Evolutionary conservation across 2,329 filamentous ascomycete genomes (phyloP), one percentile per base, ranked within the genome.

Genomic region (Neurospora sp.): DNA sequence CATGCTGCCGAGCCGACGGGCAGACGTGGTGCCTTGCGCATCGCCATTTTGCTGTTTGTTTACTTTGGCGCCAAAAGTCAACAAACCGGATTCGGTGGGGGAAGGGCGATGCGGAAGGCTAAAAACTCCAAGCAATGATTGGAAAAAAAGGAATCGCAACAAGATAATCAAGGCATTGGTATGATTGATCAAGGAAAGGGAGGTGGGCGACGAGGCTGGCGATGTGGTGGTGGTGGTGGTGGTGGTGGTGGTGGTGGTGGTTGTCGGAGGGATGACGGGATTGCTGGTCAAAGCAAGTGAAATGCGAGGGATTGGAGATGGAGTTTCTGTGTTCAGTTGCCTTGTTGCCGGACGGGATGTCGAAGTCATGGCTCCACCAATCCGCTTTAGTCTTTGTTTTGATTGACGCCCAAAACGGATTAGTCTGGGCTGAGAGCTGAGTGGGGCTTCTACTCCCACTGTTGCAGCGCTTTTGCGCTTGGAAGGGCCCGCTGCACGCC

Each of bases 1-100:
- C 96, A 99, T 81, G 90, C 85, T 76, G 89, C 84, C 72, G 93
- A 96, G 79, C 93, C 94, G 75, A 97, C 89, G 77, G 91, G 86
- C 77, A 88, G 80, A 80, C 87, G 88, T 81, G 87, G 82, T 78
- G 83, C 82, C 70, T 76, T 77, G 81, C 84, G 80, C 81, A 85
- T 84, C 70, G 84, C 78, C 78, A 80, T 80, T 68, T 72, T 39
- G 70, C 71, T 67, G 71, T 52, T 67, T 74, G 66, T 71, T 71
- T 66, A 66, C 67, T 46, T 69, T 62, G 68, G 10, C 58, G 42
- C 23, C 67, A 69, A 68, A 68, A 71, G 70, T 70, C 68, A 73
- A 73, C n/a, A 67, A 67, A 40, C 33, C 43, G 46, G 52, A 2
- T 62, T 33, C 13, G 52, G 1, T 13, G 23, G 33, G 23, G 28